Evolutionary conservation across 495 filamentous ascomycete species (phyloP), one percentile per base, ranked within the genome.

Genomic region (Evansstolkia leycettana): DNA sequence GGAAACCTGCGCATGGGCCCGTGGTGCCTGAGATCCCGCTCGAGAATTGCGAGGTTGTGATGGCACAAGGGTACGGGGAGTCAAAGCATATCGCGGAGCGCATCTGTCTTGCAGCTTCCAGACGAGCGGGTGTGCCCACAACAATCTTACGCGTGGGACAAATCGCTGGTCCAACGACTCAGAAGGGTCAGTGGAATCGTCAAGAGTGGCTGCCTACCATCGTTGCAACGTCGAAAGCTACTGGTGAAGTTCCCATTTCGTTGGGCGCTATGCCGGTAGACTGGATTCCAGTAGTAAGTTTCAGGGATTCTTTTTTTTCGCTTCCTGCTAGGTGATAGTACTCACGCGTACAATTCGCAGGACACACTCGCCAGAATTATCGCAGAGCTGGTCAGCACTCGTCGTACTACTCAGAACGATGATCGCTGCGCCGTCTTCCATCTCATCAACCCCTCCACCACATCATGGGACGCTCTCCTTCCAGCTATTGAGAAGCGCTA

Each of bases 71-170:
- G 3, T 81, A 81, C 36, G 72, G 65, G 4, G 60, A 69, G 27
- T 68, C 65, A 17, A 81, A 80, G 46, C 56, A 60, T 26, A 50
- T 77, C 5, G 56, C 59, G 2, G 72, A 75, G 25, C 43, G 61
- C 0, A 55, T 79, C 8, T 58, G 77, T n/a, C 60, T 60, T 1
- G 50, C 59, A 5, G 68, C 68, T 2, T 42, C 57, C 40, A 6
- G 44, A 47, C 24, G 42, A 31, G 1, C 51, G 5, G 55, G 54
- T n/a, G 56, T 78, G 0, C 58, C 60, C 3, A 57, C 57, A 0
- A 61, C 59, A 1, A 48, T 76, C n/a, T 56, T 64, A 34, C 64
- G 76, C 0, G 64, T 77, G 1, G 75, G 76, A 0, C 75, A 79
- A 43, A 67, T 79, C 34, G 67, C 48, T 1, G 75, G 76, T 0